Percentiles rank a stretch among this genome's conserved stretches.
Conservation (phyloP, 202 grass and related monocot species). For the Setaria italica region DNA sequence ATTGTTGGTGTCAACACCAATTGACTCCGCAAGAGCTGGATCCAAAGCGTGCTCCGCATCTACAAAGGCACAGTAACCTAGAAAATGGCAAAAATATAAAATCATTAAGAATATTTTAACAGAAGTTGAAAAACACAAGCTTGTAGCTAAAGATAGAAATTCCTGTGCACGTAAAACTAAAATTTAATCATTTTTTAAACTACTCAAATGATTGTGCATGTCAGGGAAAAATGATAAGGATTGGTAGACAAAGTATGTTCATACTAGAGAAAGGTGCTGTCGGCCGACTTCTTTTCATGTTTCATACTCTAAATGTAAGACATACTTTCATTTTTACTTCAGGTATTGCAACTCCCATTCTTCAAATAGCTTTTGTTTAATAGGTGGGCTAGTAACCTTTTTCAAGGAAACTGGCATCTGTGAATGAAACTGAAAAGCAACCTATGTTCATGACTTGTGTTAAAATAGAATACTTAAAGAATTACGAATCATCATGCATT, state of each 20-base stretch:
- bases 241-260: constrained; percentile 26
- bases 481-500: background rate
- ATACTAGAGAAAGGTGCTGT: constrained; percentile 13
- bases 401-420: background rate
- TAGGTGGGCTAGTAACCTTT: background rate
- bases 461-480: background rate
- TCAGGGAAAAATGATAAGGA: constrained; percentile 1
- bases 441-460: background rate
- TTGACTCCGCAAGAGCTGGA: constrained; percentile 85
- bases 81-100: constrained; percentile 27
- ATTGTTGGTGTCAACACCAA: constrained; percentile 88
- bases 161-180: background rate
- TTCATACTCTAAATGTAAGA: background rate
- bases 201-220: background rate
- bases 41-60: constrained; percentile 97
- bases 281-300: constrained; percentile 3
- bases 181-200: constrained; percentile 5
- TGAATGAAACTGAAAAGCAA: background rate
- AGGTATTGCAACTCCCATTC: background rate
- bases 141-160: constrained; percentile 9
- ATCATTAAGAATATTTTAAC: constrained; percentile 12
- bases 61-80: constrained; percentile 97
- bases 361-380: constrained; percentile 10
- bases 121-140: constrained; percentile 21
- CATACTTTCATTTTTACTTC: background rate